Base-by-base conservation (phyloP, 1,284 basidiomycete species). In the Puccinia polysora region DNA sequence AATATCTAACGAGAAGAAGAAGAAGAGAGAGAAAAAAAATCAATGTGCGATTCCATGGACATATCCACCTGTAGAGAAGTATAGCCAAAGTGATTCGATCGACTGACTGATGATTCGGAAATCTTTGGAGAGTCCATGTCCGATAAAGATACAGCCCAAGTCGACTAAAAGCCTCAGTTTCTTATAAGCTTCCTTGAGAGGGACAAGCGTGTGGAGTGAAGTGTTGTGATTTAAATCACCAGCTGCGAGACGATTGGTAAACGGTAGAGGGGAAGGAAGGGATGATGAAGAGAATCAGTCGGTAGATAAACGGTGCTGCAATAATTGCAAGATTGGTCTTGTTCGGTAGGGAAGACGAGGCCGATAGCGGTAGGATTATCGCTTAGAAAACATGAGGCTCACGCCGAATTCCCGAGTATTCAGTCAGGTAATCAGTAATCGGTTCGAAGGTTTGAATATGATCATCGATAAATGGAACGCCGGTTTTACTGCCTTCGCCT, bases 101-200 rank as follows among this genome's bases (percentile, higher is more conserved):
- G 30, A 82, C 90, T 78, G 76, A 94, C 92, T 98, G 82, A 98
- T 97, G 73, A 96, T 98, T 12, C 96, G 85, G 81, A 98, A 97
- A 80, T 98, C 96, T 79, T 97, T 97, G n/a, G 91, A 89, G n/a
- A 98, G 84, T 0, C 96, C 96, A 77, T 99, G 95, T 0, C 96
- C 96, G 69, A 98, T 90, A 78, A 99, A 99, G 75, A 94, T 89
- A 78, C 96, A 98, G 5, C 94, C 94, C 23, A 88, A 84, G 78
- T 99, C 95, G 8, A 98, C 93, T 2, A 98, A 83, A 43, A 96
- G 80, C 1, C 95, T 86, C n/a, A 98, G 83, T 80, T 98, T 98
- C 83, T 97, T 97, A 83, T 98, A 98, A 2, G 94, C 96, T 1
- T 92, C 84, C 79, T 98, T 98, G 73, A 97, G 83, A 0, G 94